Base-by-base conservation (phyloP, 768 basidiomycete species). In the Auricularia heimuer region DNA sequence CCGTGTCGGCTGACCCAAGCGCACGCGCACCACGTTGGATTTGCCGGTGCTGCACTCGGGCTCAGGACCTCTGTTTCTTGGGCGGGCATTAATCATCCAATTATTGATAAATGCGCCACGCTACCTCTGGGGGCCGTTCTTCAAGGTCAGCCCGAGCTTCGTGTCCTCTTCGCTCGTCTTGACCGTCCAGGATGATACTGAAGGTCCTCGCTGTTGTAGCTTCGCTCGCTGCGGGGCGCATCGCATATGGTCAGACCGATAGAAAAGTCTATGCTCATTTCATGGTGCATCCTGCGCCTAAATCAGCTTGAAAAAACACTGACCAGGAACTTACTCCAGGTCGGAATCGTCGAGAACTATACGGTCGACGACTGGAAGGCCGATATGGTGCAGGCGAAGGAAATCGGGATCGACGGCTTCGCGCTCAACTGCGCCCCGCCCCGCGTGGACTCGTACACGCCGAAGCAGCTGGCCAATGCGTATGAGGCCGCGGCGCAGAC, bases 391-490 rank as follows among this genome's bases (percentile, higher is more conserved):
- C 16, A 60, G 33, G 56, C 56, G 8, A 60, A 60, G 29, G 56
- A 14, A 14, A 60, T 60, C 24, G 56, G 56, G 8, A 60, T 60
- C 24, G 56, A 60, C 56, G 56, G 56, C 34, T 60, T 60, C 56
- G 56, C 56, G 34, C 56, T 60, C 29, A 60, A 60, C 56, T 60
- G 56, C 34, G 56, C 56, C 14, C 56, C 56, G 21, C 56, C 56
- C 16, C 56, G 56, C 29, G 56, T 60, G 56, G 56, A 60, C 56
- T 60, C 56, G 34, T 60, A 60, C 56, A 60, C 56, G 6, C 56
- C 56, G 18, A 24, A 60, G 16, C 56, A 60, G 34, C 56, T 60
- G 24, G 21, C 56, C 8, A 29, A 29, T 29, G 56, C 56, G 56
- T 60, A 60, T 33, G 56, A 60, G 34, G 56, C 56, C 56, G 56